Evolutionary conservation across 768 basidiomycete genomes (phyloP), one percentile per base, ranked within the genome.

Genomic region (Leucocoprinus leucothites): DNA sequence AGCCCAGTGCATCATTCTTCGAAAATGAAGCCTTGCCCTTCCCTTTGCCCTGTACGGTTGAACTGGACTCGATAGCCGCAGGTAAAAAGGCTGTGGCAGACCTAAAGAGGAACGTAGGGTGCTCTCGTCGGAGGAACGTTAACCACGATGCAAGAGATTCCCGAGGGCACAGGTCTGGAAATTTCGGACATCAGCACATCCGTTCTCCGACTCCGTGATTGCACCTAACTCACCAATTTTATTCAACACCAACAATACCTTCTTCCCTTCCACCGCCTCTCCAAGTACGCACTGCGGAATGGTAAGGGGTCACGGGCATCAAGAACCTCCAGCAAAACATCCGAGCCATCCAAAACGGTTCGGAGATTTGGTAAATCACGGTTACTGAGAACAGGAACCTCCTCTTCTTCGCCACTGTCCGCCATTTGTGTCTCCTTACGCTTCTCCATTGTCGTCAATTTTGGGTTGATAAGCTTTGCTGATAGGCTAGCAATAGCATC

Each of bases 261-360:
- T 67, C 69, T 75, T 57, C 68, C 80, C 56, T 18, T 65, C 72
- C 34, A 69, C 68, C 18, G 72, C 69, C 19, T 70, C 65, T 94
- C 91, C 48, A 92, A 54, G 56, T 79, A 76, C 28, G 67, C 65
- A 62, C 87, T 90, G 48, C 92, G 77, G 65, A 80, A 85, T 18
- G 88, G 75, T 9, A 81, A 66, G 9, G 94, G 93, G 66, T 96
- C 94, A 46, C 92, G 78, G 1, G 87, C 89, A 65, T 96, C 94
- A 42, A 96, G 76, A 13, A 96, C 82, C 67, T 94, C 77, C 21
- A 95, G 57, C 2, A 94, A 68, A 5, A 91, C 86, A 67, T 97
- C 90, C 31, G 91, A 86, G 53, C 78, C 77, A 59, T 91, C 82
- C 56, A 96, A 64, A 4, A 89, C 91, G 16, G 86, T 70, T 51